phyloP scores from a whole-genome alignment of 2,329 filamentous ascomycete genomes.

The Colletotrichum lini region DNA sequence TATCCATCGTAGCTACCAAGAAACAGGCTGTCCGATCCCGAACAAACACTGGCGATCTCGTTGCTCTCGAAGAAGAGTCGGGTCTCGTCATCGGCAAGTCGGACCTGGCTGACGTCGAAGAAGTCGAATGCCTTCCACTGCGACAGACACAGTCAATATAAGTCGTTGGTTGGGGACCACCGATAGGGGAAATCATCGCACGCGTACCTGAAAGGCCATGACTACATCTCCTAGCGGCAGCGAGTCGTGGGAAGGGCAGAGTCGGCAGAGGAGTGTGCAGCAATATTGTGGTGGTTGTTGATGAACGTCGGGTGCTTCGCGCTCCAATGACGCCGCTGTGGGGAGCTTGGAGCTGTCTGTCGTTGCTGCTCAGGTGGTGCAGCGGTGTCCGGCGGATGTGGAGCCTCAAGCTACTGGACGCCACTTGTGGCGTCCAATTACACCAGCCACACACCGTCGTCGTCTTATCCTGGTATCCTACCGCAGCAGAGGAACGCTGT shows the following conservation, averaged over 20 bases:
- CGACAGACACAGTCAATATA: slow-evolving; percentile 24
- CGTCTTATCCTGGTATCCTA: no score
- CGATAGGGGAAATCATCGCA: not conserved
- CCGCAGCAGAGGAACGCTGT: not conserved
- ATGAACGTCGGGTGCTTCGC: slow-evolving; percentile 38
- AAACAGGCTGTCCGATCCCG: slow-evolving; percentile 91
- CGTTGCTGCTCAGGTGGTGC: slow-evolving; percentile 15
- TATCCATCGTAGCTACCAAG: slow-evolving; percentile 87
- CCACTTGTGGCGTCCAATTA: slow-evolving; percentile 1
- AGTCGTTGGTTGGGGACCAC: not conserved
- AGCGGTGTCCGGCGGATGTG: slow-evolving; percentile 7
- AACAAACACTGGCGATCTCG: slow-evolving; percentile 86
- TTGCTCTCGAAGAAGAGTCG: slow-evolving; percentile 84
- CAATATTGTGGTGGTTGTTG: slow-evolving; percentile 20
- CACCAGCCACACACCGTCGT: not conserved
- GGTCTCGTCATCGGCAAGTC: slow-evolving; percentile 83
- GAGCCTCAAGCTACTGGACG: not conserved
- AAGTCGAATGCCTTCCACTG: slow-evolving; percentile 99
- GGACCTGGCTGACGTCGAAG: slow-evolving; percentile 93
- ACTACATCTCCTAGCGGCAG: slow-evolving; percentile 40
- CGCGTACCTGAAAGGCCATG: slow-evolving; percentile 43
- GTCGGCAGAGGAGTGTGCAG: not conserved
- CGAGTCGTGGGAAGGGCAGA: not conserved
- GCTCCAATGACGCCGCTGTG: slow-evolving; percentile 48
- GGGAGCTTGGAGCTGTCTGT: slow-evolving; percentile 42